Evolutionary conservation across 805 yeast genomes (phyloP), one percentile per base, ranked within the genome.

Genomic region (Phaffomyces thermotolerans): DNA sequence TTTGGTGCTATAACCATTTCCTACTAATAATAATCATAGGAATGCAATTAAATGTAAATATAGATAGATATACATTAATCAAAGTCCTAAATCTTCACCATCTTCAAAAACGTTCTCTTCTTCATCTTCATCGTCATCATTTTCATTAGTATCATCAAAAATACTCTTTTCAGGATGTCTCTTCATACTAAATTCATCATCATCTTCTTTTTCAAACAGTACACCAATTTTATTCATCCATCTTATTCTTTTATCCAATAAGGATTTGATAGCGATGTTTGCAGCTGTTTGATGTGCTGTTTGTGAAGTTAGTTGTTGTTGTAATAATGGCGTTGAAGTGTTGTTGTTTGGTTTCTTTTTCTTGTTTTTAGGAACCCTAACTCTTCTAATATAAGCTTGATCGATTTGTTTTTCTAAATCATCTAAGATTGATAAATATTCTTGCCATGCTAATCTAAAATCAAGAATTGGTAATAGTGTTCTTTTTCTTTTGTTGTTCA

Each of bases 351-450:
- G 54, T 34, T 58, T 62, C 49, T 67, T 66, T 57, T 69, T 69
- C 46, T 67, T 68, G 44, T 62, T 65, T 50, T 68, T 84, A 44
- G 88, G 81, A 8, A 80, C 87, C 53, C 89, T 79, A 44, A 84
- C 74, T 47, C 97, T 71, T 62, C 89, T 84, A 50, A 84, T 67
- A 59, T 90, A 93, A 18, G 95, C 90, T 62, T 87, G 97, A 60
- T 93, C 99, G 32, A 93, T 90, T 64, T 93, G 99, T 61, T 91
- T 93, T 62, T 93, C 97, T 52, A 93, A 70, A 59, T 93, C 98
- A 45, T 93, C 98, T 46, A 89, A 64, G 42, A 93, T 90, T 12
- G 91, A 84, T 46, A 81, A 71, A 62, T 87, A 93, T 62, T 93
- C 99, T 60, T 91, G 96, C 79, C 90, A 93, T 24, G 97, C 96